These are phyloP conservation scores for Zelonia costaricensis DNA, from an alignment of 208 protist genomes.

Conservation along the genomic window DNA sequence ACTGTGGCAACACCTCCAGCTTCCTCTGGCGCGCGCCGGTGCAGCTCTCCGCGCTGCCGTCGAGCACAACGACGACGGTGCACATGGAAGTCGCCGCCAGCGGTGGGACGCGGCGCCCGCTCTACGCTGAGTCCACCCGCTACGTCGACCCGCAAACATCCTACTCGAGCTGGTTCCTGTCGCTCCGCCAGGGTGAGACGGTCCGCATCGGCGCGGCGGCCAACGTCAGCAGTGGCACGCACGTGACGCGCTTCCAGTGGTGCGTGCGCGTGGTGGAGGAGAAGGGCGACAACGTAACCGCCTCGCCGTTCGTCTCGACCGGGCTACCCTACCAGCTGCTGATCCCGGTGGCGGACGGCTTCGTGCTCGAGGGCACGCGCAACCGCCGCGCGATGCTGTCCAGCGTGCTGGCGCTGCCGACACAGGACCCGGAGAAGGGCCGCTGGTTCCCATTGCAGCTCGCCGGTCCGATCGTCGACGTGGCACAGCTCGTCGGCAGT, in stretches of 20 bases:
- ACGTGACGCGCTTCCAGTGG: conserved; percentile 65
- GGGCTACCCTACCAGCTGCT: conserved; percentile 60
- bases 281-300: conserved; percentile 13
- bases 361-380: conserved; percentile 23
- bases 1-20: conserved; percentile 65
- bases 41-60: conserved; percentile 53
- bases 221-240: conserved; percentile 13
- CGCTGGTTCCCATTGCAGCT: conserved; percentile 61
- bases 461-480: conserved; percentile 52
- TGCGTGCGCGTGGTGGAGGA: conserved; percentile 53
- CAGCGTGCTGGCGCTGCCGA: conserved; percentile 36
- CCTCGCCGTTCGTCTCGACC: conserved; percentile 39
- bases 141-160: conserved; percentile 64
- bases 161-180: conserved; percentile 64
- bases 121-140: conserved; percentile 36
- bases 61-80: conserved; percentile 14
- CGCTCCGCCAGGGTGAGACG: conserved; percentile 47
- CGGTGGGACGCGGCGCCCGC: background rate
- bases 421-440: conserved; percentile 45
- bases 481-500: conserved; percentile 46
- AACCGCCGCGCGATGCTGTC: conserved; percentile 6
- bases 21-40: conserved; percentile 66
- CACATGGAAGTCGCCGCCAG: conserved; percentile 14
- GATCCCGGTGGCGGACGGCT: conserved; percentile 52
- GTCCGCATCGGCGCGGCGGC: conserved; percentile 41